These are phyloP conservation scores for Maudiozyma saulgeensis DNA, from an alignment of 805 yeast species.

Conservation along the genomic window DNA sequence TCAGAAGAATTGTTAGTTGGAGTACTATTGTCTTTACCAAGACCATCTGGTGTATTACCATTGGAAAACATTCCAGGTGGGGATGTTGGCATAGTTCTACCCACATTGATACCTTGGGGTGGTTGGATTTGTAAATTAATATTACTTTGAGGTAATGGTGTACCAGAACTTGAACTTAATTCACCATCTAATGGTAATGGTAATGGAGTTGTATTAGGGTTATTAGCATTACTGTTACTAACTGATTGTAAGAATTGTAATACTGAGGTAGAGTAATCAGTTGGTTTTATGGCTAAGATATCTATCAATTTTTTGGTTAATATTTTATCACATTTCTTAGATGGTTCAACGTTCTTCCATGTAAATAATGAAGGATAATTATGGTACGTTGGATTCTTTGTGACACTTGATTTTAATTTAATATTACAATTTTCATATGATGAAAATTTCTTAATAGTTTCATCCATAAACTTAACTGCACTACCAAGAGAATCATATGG, in stretches of 20 bases:
- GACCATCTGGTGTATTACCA: slow-evolving; percentile 8
- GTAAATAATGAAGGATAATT: slow-evolving; percentile 42
- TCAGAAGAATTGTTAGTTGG: slow-evolving; percentile 57
- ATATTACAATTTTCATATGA: slow-evolving; percentile 30
- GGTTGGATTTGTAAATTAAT: slow-evolving; percentile 13
- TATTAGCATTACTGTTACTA: slow-evolving; percentile 15
- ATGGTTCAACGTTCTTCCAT: slow-evolving; percentile 31
- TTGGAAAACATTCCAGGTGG: slow-evolving; percentile 57
- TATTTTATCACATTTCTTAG: slow-evolving; percentile 28
- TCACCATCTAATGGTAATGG: slow-evolving; percentile 1
- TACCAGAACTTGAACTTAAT: slow-evolving; percentile 8
- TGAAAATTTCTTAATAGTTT: slow-evolving; percentile 35
- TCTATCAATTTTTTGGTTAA: slow-evolving; percentile 29
- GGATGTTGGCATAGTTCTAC: slow-evolving; percentile 36
- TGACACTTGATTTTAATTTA: slow-evolving; percentile 29
- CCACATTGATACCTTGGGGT: not conserved
- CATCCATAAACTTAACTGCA: slow-evolving; percentile 41
- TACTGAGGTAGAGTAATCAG: slow-evolving; percentile 25
- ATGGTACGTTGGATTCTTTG: slow-evolving; percentile 22
- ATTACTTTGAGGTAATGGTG: slow-evolving; percentile 24
- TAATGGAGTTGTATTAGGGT: slow-evolving; percentile 3
- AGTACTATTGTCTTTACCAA: slow-evolving; percentile 8
- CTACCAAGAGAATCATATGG: slow-evolving; percentile 37
- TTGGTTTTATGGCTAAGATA: slow-evolving; percentile 29
- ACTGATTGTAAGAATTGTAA: slow-evolving; percentile 24